Evolutionary conservation across 139 green algal species (phyloP).

Genomic region (Volvox africanus): DNA sequence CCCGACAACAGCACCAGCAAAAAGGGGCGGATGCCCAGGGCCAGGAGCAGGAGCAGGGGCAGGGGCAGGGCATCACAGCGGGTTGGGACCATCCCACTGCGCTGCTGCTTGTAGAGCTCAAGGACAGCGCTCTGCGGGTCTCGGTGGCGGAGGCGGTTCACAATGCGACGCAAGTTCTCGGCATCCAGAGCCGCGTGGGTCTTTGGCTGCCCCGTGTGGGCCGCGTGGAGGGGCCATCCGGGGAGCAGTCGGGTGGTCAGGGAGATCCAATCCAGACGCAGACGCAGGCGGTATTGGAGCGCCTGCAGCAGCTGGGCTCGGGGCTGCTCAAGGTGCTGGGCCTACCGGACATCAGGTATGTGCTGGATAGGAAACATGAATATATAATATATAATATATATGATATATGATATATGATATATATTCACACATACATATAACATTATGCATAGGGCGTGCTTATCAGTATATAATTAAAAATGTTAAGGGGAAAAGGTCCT

Average conservation of each 20-base stretch:
- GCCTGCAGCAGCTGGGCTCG: background rate
- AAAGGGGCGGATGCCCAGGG: too few species aligned
- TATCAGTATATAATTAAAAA: too few species aligned
- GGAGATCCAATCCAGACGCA: background rate
- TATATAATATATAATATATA: too few species aligned
- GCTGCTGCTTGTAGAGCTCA: slow-evolving; percentile 31
- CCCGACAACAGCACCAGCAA: background rate
- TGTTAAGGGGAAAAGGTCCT: too few species aligned
- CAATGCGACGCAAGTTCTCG: background rate
- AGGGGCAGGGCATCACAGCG: background rate
- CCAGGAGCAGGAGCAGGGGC: background rate
- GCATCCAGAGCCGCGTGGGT: slow-evolving; percentile 6
- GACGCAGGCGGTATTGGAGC: background rate
- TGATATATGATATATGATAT: too few species aligned
- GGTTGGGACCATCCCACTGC: background rate
- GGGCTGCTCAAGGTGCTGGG: slow-evolving; percentile 17
- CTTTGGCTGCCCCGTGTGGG: background rate
- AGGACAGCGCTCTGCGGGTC: background rate
- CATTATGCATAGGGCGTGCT: too few species aligned
- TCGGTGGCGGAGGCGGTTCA: background rate
- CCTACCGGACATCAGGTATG: slow-evolving; percentile 11
- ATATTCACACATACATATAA: too few species aligned
- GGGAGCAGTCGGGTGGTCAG: background rate
- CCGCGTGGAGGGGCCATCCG: background rate
- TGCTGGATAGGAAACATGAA: background rate